A percentile compares a stretch with the other conserved stretches of the same genome.
These are phyloP conservation scores for Artomyces pyxidatus DNA, from an alignment of 768 basidiomycete genomes.

Conservation along the genomic window DNA sequence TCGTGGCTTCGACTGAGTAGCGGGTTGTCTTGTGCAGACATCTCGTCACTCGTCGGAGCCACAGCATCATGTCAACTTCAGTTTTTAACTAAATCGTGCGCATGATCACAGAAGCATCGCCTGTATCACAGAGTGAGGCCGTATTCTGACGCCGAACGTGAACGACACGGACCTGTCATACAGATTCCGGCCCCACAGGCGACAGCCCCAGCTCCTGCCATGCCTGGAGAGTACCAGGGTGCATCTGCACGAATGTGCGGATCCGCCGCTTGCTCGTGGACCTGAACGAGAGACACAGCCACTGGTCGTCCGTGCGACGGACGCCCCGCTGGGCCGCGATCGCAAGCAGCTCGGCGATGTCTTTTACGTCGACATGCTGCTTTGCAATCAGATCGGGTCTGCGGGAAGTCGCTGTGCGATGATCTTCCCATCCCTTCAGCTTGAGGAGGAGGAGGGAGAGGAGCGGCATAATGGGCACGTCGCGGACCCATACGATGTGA, in stretches of 20 bases:
- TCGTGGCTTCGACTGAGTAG: too few relatives aligned
- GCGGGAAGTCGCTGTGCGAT: constrained; percentile 18
- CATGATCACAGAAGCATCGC: too few relatives aligned
- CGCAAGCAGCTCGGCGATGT: constrained; percentile 33
- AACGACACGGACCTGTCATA: too few relatives aligned
- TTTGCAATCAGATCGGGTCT: constrained; percentile 29
- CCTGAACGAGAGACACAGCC: neutral
- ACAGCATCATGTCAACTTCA: too few relatives aligned
- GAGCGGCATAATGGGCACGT: constrained; percentile 24
- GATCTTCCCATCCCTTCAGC: constrained; percentile 24
- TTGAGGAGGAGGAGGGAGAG: constrained; percentile 24
- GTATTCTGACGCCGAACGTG: too few relatives aligned
- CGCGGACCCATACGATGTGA: constrained; percentile 3
- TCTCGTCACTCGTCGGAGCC: too few relatives aligned
- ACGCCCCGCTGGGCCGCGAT: constrained; percentile 19
- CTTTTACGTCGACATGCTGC: constrained; percentile 30
- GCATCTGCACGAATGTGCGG: neutral
- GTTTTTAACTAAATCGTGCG: too few relatives aligned
- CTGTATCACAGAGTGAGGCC: too few relatives aligned
- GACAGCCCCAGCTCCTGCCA: too few relatives aligned
- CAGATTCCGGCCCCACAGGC: too few relatives aligned
- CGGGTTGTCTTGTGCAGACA: too few relatives aligned
- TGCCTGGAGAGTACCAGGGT: too few relatives aligned
- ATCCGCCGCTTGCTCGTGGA: neutral
- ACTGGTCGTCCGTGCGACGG: neutral